Evolutionary conservation across 306 rosid genomes (phyloP).

Genomic region (Vachellia collinsii): DNA sequence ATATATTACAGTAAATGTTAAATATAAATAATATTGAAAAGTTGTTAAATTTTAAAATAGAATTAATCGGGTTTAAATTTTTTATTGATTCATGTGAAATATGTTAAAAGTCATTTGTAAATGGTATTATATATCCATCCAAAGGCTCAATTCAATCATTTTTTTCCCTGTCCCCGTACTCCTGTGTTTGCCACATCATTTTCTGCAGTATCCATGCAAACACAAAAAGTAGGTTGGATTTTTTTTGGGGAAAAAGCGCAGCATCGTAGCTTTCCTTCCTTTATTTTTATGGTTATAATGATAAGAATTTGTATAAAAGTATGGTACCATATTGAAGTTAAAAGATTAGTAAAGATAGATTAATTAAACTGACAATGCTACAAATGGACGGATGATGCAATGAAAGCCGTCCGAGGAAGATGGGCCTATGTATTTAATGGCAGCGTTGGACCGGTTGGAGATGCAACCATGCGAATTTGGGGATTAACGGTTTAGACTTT

Average conservation of each 20-base stretch:
- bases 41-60: too few species aligned
- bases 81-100: too few species aligned
- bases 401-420: not conserved
- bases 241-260: not conserved
- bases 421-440: not conserved
- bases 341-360: too few species aligned
- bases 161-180: not conserved
- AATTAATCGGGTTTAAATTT: too few species aligned
- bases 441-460: not conserved
- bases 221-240: not conserved
- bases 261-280: not conserved
- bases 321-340: too few species aligned
- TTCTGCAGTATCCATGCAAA: constrained; percentile 22
- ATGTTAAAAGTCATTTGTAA: too few species aligned
- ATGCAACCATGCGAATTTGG: not conserved
- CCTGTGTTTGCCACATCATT: not conserved
- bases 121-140: not conserved
- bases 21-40: too few species aligned
- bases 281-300: not conserved
- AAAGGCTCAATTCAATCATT: constrained; percentile 13
- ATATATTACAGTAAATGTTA: too few species aligned
- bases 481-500: not conserved
- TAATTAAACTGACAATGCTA: not conserved
- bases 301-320: not conserved
- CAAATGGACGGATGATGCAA: not conserved